phyloP scores from a whole-genome alignment of 441 rosid species.

The Biscutella laevigata region DNA sequence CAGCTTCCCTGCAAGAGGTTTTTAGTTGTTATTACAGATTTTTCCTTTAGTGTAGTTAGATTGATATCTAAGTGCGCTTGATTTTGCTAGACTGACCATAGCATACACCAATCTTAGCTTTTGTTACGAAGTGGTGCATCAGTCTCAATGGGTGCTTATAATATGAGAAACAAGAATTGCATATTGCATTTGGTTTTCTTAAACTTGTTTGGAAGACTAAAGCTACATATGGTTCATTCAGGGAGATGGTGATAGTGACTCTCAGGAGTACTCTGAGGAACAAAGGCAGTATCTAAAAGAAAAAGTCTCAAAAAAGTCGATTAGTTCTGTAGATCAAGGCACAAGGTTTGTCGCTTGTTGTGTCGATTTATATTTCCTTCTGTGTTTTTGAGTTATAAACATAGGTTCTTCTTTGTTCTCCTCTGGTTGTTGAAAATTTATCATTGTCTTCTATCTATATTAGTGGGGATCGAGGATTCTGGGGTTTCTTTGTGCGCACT shows the following conservation, averaged over 20 bases:
- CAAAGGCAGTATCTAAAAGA: constrained; percentile 38
- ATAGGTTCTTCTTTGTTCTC: constrained; percentile 9
- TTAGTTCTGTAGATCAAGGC: constrained; percentile 32
- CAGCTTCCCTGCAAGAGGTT: constrained; percentile 79
- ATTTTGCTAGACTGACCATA: constrained; percentile 8
- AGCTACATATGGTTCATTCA: constrained; percentile 28
- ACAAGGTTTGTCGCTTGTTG: constrained; percentile 38
- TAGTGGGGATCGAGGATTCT: constrained; percentile 51
- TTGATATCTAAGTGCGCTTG: background rate
- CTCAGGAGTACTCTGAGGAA: constrained; percentile 34
- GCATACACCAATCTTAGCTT: background rate
- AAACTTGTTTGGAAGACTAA: constrained; percentile 13
- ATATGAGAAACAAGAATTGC: background rate
- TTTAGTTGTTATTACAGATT: background rate
- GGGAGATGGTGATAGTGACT: constrained; percentile 50
- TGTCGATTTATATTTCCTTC: constrained; percentile 9
- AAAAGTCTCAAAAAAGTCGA: constrained; percentile 31
- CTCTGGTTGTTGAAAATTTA: constrained; percentile 16
- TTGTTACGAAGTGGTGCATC: background rate
- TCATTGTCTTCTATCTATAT: constrained; percentile 16
- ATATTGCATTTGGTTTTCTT: constrained; percentile 11
- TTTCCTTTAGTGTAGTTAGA: constrained; percentile 6
- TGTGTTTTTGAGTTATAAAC: constrained; percentile 4
- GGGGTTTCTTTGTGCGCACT: constrained; percentile 46
- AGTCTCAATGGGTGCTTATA: background rate